A percentile compares a stretch with the other conserved stretches of the same genome.
These are phyloP conservation scores for Psilocybe azurescens DNA, from an alignment of 768 basidiomycete species.

Conservation along the genomic window DNA sequence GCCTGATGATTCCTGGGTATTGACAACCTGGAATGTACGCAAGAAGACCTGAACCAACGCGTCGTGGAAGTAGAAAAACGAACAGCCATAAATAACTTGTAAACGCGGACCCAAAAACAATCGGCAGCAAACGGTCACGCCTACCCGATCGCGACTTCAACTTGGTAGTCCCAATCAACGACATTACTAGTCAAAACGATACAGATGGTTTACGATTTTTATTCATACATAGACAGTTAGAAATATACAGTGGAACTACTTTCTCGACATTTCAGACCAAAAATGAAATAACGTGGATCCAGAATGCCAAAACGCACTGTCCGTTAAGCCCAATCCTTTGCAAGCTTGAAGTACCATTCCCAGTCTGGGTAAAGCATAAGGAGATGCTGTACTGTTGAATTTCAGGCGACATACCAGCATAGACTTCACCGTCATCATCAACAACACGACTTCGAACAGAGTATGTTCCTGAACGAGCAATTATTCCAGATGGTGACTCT, in stretches of 20 bases:
- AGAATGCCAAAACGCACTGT: neutral
- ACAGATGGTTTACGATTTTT: constrained; percentile 10
- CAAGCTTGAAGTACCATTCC: constrained; percentile 91
- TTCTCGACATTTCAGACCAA: neutral
- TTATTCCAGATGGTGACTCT: constrained; percentile 74
- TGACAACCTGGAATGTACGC: neutral
- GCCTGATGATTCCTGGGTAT: neutral
- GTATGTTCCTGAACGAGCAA: constrained; percentile 85
- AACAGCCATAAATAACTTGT: neutral
- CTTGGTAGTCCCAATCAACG: neutral
- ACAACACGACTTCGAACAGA: constrained; percentile 79
- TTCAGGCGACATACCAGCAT: constrained; percentile 64
- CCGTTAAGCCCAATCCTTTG: constrained; percentile 75
- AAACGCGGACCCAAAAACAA: neutral
- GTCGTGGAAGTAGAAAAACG: constrained; percentile 6
- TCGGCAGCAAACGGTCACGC: neutral
- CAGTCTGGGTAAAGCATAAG: constrained; percentile 54
- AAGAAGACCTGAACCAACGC: constrained; percentile 8
- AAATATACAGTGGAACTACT: constrained; percentile 7
- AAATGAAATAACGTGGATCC: constrained; percentile 3
- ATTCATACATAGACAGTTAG: constrained; percentile 5
- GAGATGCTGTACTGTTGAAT: neutral
- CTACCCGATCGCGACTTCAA: neutral
- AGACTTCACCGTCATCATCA: constrained; percentile 86
- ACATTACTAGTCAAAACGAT: no score